phyloP scores from a whole-genome alignment of 257 asterid genomes.

The Solanum dulcamara region DNA sequence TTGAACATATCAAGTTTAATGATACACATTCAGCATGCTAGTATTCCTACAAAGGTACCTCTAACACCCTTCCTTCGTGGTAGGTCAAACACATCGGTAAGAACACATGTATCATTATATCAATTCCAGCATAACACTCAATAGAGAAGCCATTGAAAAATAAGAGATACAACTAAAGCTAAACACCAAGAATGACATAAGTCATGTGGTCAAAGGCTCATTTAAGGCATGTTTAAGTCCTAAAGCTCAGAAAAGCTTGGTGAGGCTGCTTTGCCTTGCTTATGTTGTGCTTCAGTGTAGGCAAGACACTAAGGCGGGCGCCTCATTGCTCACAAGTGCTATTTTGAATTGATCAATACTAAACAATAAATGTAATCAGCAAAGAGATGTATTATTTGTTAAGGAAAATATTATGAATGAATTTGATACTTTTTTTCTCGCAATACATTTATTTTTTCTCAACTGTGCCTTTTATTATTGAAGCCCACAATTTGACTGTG shows the following conservation, averaged over 20 bases:
- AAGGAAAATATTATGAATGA: not conserved
- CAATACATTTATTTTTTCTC: not conserved
- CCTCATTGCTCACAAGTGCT: not conserved
- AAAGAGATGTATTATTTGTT: not conserved
- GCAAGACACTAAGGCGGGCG: not conserved
- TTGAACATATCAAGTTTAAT: not conserved
- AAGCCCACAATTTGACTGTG: not conserved
- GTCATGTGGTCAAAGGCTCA: not conserved
- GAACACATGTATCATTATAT: not conserved
- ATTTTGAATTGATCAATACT: not conserved
- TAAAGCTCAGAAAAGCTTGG: not conserved
- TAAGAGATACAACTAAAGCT: not conserved
- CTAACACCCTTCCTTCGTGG: not conserved
- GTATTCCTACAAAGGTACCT: not conserved
- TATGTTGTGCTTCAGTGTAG: not conserved
- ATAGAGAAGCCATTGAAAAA: not conserved
- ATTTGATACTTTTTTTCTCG: not conserved
- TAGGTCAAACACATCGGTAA: not conserved
- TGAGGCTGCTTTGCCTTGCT: not conserved
- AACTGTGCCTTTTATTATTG: not conserved
- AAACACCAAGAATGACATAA: not conserved
- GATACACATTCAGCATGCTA: not conserved
- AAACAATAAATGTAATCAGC: not conserved
- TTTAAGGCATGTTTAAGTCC: not conserved
- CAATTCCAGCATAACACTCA: not conserved